phyloP scores from a whole-genome alignment of 176 grass and related monocot genomes.

The Rhipidocladum racemiflorum region DNA sequence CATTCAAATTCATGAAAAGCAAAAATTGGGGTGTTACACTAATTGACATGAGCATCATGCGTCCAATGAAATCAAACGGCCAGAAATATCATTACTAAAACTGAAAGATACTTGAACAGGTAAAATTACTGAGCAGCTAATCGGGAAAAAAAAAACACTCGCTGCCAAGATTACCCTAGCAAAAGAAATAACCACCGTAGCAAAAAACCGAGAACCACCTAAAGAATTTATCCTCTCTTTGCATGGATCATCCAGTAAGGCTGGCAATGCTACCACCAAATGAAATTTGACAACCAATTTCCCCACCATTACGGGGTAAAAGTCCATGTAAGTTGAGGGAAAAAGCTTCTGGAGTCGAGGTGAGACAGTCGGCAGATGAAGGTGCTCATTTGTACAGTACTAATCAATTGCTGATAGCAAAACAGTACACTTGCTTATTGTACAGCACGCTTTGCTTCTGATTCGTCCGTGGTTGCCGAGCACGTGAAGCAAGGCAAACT shows the following conservation, averaged over 20 bases:
- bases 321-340: background rate
- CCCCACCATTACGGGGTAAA: background rate
- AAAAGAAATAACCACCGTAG: background rate
- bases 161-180: conserved; percentile 27
- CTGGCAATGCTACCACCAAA: background rate
- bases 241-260: background rate
- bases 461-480: background rate
- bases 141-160: conserved; percentile 1
- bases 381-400: background rate
- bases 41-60: too few species aligned
- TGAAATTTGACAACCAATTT: background rate
- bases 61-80: too few species aligned
- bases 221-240: background rate
- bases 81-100: too few species aligned
- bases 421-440: background rate
- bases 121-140: background rate
- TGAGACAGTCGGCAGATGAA: background rate
- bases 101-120: background rate
- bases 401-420: background rate
- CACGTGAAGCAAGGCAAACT: background rate
- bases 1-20: too few species aligned
- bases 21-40: too few species aligned
- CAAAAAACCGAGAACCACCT: background rate
- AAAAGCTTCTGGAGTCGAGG: background rate
- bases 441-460: background rate